A percentile compares a stretch with the other conserved stretches of the same genome.
These are phyloP conservation scores for Diplosphaera chodatii DNA, from an alignment of 139 green algal genomes.

Conservation along the genomic window DNA sequence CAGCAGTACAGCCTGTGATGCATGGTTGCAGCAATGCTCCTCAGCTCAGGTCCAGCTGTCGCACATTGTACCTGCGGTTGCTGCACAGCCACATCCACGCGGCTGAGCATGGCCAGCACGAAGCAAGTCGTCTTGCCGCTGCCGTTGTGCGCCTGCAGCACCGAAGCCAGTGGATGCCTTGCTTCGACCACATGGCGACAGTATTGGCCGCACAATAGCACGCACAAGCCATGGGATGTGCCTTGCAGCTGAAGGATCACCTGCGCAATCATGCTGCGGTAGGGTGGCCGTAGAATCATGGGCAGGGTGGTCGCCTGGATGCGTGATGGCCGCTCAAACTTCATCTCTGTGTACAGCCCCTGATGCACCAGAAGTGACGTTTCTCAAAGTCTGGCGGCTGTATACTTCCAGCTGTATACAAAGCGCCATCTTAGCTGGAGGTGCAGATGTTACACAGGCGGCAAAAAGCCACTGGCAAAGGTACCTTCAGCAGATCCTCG, in stretches of 20 bases:
- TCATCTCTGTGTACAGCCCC: constrained; percentile 97
- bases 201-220: neutral
- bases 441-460: no score
- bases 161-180: no score
- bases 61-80: constrained; percentile 40
- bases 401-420: no score
- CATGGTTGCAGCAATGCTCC: neutral
- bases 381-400: no score
- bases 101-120: constrained; percentile 91
- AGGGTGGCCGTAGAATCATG: constrained; percentile 90
- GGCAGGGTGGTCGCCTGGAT: constrained; percentile 94
- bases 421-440: no score
- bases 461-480: no score
- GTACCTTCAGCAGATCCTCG: constrained; percentile 60
- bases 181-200: no score
- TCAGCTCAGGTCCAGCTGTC: no score
- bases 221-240: neutral
- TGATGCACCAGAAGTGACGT: constrained; percentile 8
- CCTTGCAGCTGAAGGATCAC: neutral
- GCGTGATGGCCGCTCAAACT: constrained; percentile 88
- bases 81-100: constrained; percentile 69
- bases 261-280: constrained; percentile 83
- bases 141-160: constrained; percentile 88
- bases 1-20: no score
- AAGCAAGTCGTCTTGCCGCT: constrained; percentile 99